Base-by-base conservation (phyloP, 805 yeast genomes). In the Crinitomyces ghanaensis region DNA sequence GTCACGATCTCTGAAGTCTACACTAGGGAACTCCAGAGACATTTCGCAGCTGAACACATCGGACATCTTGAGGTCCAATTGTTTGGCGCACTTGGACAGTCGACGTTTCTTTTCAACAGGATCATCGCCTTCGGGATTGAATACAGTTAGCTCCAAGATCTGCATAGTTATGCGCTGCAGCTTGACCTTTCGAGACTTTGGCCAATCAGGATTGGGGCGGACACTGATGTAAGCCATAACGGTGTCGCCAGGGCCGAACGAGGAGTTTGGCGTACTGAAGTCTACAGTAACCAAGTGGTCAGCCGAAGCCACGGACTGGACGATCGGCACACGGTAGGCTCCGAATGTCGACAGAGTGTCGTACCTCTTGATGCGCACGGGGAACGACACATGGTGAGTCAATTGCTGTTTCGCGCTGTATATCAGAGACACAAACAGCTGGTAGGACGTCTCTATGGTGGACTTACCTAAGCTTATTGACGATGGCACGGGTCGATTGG, bases 321-420 rank as follows among this genome's bases (percentile, higher is more conserved):
- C 38, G 1, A 52, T 19, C 1, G 63, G 58, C 21, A 50, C 45
- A 9, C 46, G 48, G 44, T 40, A 59, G 3, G 49, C 43, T 6
- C 60, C 57, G 42, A 60, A 62, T 6, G 61, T 53, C 4, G 63
- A 53, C 22, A 62, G 44, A 3, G 59, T 57, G 38, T 62, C 63
- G 37, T 54, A 61, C 4, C 61, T 45, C 19, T 50, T 43, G 20
- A 61, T 44, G 3, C 59, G 39, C 13, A 61, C 46, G 5, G 65
- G 65, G 36, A 47, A 55, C 28, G 48, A 44, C 7, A 37, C 37
- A 33, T 48, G 50, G 22, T 42, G 43, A 5, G 29, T 29, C 5
- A 22, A 13, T 22, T 31, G 40, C 23, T 42, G 45, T 17, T 33
- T 33, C 26, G 43, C 38, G 16, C 51, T 48, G 29, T 45, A 37